A percentile compares a stretch with the other conserved stretches of the same genome.
These are phyloP conservation scores for Phytopythium kandeliae DNA, from an alignment of 352 stramenopile species.

Conservation along the genomic window DNA sequence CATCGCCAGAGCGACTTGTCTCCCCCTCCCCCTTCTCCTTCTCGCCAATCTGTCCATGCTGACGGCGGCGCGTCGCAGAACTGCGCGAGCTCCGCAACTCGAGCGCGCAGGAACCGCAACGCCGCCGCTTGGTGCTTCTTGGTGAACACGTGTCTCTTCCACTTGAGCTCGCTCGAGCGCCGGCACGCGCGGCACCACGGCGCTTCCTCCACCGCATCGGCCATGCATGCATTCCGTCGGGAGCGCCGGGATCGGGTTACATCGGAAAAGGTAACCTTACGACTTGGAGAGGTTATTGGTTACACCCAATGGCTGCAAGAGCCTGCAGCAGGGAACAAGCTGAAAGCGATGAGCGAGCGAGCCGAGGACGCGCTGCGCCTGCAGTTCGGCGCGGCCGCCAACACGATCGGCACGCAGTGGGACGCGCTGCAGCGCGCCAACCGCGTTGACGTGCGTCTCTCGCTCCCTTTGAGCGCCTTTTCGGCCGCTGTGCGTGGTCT, in stretches of 20 bases:
- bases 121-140: constrained; percentile 43
- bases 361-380: constrained; percentile 56
- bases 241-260: no score
- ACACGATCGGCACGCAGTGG: constrained; percentile 62
- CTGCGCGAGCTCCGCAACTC: constrained; percentile 17
- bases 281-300: no score
- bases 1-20: constrained; percentile 19
- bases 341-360: no score
- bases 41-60: neutral
- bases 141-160: constrained; percentile 65
- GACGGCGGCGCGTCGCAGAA: constrained; percentile 16
- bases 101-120: constrained; percentile 28
- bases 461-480: neutral
- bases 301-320: no score
- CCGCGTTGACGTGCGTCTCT: constrained; percentile 21
- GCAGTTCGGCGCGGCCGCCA: constrained; percentile 67
- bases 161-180: constrained; percentile 55
- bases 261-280: no score
- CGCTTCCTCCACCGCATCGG: constrained; percentile 24
- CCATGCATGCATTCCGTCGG: constrained; percentile 8
- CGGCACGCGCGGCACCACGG: constrained; percentile 54
- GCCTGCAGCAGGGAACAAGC: no score
- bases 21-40: neutral
- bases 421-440: constrained; percentile 37
- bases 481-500: neutral